These are phyloP conservation scores for Penicillium olsonii DNA, from an alignment of 2,329 filamentous ascomycete species.

Conservation along the genomic window DNA sequence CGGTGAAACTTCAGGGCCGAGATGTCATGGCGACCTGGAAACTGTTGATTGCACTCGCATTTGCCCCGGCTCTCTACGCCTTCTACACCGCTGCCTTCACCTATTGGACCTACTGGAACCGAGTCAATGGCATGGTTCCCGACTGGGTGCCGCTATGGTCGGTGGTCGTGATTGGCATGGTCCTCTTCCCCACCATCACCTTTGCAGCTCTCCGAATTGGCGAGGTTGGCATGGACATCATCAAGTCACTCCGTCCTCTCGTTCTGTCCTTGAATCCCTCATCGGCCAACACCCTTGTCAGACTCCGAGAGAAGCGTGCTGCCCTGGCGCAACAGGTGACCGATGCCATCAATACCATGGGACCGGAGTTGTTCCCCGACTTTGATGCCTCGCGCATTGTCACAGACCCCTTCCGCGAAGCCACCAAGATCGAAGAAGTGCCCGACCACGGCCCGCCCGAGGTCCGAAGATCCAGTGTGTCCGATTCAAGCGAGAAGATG, in stretches of 20 bases:
- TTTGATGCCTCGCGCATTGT: conserved; percentile 78
- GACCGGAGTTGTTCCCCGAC: conserved; percentile 95
- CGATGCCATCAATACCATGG: conserved; percentile 89
- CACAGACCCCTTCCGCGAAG: conserved; percentile 50
- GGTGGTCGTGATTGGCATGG: conserved; percentile 72
- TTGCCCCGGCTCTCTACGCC: conserved; percentile 79
- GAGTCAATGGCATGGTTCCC: conserved; percentile 79
- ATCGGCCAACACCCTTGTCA: conserved; percentile 79
- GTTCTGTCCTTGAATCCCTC: conserved; percentile 81
- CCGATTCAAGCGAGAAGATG: conserved; percentile 25
- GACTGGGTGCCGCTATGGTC: conserved; percentile 77
- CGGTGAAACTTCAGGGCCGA: conserved; percentile 82
- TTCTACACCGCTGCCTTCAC: conserved; percentile 75
- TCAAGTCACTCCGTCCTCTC: conserved; percentile 89
- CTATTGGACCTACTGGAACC: conserved; percentile 76
- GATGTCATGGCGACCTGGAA: conserved; percentile 97
- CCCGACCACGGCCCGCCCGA: conserved; percentile 18
- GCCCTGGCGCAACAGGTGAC: conserved; percentile 81
- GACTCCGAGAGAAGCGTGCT: conserved; percentile 70
- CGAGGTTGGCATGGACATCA: conserved; percentile 97
- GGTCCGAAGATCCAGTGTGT: conserved; percentile 27
- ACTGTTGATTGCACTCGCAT: conserved; percentile 79
- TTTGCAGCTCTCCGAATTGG: conserved; percentile 93
- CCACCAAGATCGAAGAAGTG: conserved; percentile 17
- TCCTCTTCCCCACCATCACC: conserved; percentile 83